Percentiles rank a stretch among this genome's conserved stretches.
Evolutionary conservation across 2,329 filamentous ascomycete genomes (phyloP).

Genomic region (Bipolaris gigantea): DNA sequence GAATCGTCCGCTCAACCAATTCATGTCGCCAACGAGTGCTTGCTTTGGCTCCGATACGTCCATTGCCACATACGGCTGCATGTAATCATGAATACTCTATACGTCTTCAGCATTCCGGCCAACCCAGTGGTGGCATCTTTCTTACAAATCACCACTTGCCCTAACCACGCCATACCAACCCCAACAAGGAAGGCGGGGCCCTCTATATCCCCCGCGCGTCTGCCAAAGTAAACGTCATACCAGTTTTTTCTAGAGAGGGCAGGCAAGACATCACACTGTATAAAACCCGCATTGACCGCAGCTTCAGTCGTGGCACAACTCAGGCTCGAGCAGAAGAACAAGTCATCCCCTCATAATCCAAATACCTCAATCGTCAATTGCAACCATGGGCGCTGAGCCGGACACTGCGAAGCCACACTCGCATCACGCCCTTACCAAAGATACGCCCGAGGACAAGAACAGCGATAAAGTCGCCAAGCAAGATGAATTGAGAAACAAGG

Average conservation of each 20-base stretch:
- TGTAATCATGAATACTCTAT: not conserved
- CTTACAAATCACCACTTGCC: conserved; percentile 30
- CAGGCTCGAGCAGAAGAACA: not conserved
- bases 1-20: not conserved
- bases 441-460: conserved; percentile 35
- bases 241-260: conserved; percentile 21
- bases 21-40: not conserved
- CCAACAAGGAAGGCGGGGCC: conserved; percentile 22
- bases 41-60: not conserved
- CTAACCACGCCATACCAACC: conserved; percentile 5
- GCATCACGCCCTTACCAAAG: conserved; percentile 38
- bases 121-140: not conserved
- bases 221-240: conserved; percentile 21
- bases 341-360: not conserved
- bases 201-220: conserved; percentile 14
- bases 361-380: not conserved
- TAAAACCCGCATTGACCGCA: conserved; percentile 22
- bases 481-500: conserved; percentile 45
- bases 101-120: not conserved
- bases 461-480: conserved; percentile 8
- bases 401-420: conserved; percentile 32
- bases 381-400: conserved; percentile 27
- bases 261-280: conserved; percentile 15
- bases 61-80: not conserved
- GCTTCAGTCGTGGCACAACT: conserved; percentile 1